phyloP scores from a whole-genome alignment of 495 filamentous ascomycete genomes.

The Talaromyces stipitatus region DNA sequence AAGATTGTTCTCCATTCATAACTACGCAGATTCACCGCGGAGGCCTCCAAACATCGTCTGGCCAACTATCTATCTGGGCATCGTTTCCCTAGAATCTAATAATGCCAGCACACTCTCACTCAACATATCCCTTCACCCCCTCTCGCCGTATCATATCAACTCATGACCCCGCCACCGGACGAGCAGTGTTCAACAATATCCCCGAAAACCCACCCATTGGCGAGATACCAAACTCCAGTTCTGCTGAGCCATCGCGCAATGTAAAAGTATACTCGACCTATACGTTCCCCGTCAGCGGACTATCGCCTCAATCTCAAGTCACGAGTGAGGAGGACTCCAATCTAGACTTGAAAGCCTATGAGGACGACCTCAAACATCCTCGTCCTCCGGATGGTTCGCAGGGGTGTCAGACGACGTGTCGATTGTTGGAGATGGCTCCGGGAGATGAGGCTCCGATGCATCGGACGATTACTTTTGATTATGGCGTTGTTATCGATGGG shows the following conservation, averaged over 20 bases:
- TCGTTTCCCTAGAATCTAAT: neutral
- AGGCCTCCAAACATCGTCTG: too few species aligned
- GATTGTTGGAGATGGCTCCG: slow-evolving; percentile 55
- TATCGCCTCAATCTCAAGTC: slow-evolving; percentile 29
- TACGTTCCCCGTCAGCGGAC: slow-evolving; percentile 31
- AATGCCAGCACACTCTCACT: neutral
- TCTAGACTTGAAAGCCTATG: slow-evolving; percentile 36
- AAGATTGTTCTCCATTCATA: too few species aligned
- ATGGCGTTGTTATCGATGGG: slow-evolving; percentile 59
- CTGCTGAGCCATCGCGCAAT: slow-evolving; percentile 14
- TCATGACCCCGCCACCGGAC: slow-evolving; percentile 24
- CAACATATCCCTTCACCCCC: slow-evolving; percentile 1
- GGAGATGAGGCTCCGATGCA: slow-evolving; percentile 59
- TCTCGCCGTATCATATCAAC: slow-evolving; percentile 27
- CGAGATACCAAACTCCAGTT: slow-evolving; percentile 3
- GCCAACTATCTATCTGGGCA: too few species aligned
- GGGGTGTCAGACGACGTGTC: slow-evolving; percentile 9
- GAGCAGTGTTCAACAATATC: slow-evolving; percentile 17
- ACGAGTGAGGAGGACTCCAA: slow-evolving; percentile 39
- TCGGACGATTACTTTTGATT: slow-evolving; percentile 56
- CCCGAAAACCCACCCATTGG: slow-evolving; percentile 1
- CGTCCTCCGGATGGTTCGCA: slow-evolving; percentile 31
- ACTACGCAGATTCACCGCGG: too few species aligned
- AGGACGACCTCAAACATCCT: neutral
- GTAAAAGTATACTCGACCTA: slow-evolving; percentile 40